These are phyloP conservation scores for Amanita inopinata DNA, from an alignment of 768 basidiomycete species.

Conservation along the genomic window DNA sequence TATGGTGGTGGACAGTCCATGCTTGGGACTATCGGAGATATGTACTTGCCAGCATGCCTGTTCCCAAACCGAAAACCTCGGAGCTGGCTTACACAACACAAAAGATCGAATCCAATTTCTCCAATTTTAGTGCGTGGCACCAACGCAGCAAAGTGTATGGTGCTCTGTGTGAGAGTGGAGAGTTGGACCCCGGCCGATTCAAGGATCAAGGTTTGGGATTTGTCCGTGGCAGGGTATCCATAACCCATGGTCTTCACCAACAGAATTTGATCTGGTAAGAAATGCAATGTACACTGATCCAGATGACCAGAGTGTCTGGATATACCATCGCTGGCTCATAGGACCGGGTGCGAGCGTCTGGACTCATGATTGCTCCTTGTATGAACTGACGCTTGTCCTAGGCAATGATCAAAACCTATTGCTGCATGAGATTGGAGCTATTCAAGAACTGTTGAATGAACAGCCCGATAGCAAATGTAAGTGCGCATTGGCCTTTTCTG, in stretches of 20 bases:
- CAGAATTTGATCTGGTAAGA: slow-evolving; percentile 88
- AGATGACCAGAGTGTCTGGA: slow-evolving; percentile 93
- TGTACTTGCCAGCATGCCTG: slow-evolving; percentile 62
- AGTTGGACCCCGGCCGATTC: slow-evolving; percentile 40
- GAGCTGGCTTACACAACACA: slow-evolving; percentile 80
- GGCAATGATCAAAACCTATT: slow-evolving; percentile 53
- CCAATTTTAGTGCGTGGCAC: slow-evolving; percentile 99
- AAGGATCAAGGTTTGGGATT: slow-evolving; percentile 58
- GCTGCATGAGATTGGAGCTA: slow-evolving; percentile 64
- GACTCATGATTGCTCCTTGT: too few relatives aligned
- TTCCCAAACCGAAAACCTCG: slow-evolving; percentile 40
- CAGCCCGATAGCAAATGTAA: slow-evolving; percentile 91
- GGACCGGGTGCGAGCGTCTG: slow-evolving; percentile 69
- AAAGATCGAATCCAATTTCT: slow-evolving; percentile 92
- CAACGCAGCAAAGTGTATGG: slow-evolving; percentile 79
- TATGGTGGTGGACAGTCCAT: slow-evolving; percentile 48
- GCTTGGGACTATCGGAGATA: slow-evolving; percentile 95
- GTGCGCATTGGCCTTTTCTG: slow-evolving; percentile 14
- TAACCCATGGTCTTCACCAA: neutral
- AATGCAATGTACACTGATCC: slow-evolving; percentile 98
- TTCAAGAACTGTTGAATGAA: slow-evolving; percentile 76
- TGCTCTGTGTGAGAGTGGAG: slow-evolving; percentile 52
- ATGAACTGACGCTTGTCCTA: slow-evolving; percentile 18
- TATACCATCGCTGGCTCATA: slow-evolving; percentile 97
- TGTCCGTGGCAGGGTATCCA: neutral